A percentile compares a stretch with the other conserved stretches of the same genome.
Evolutionary conservation across 2,329 filamentous ascomycete genomes (phyloP).

Genomic region (Trichoderma aggressivum): DNA sequence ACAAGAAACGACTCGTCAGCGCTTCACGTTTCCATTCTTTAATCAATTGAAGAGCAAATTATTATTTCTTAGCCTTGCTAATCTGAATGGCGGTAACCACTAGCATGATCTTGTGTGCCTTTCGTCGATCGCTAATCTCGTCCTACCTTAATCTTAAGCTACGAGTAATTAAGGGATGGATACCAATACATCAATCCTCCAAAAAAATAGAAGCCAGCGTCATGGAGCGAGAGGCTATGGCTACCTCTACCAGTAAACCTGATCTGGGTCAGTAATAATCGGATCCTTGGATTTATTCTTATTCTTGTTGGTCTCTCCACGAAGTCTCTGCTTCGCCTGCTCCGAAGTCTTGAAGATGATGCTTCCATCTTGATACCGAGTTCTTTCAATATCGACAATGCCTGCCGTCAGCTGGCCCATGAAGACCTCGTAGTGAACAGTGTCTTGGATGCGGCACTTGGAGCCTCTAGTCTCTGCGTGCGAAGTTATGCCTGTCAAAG

Average conservation of each 20-base stretch:
- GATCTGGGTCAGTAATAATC: too few relatives aligned
- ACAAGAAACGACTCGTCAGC: background rate
- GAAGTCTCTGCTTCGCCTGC: background rate
- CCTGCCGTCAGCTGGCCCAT: constrained; percentile 35
- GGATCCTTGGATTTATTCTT: constrained; percentile 2
- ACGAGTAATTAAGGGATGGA: background rate
- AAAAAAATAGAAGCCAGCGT: background rate
- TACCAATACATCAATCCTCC: background rate
- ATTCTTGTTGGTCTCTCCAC: background rate
- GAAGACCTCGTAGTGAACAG: constrained; percentile 34
- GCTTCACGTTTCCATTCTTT: background rate
- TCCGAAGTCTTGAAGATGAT: constrained; percentile 27
- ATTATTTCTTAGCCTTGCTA: background rate
- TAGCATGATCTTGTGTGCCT: background rate
- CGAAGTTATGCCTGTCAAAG: constrained; percentile 41
- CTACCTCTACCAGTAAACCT: background rate
- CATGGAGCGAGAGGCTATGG: too few relatives aligned
- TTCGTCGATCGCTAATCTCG: fast-evolving
- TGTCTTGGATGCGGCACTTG: constrained; percentile 43
- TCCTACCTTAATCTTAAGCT: background rate
- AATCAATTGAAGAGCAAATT: background rate
- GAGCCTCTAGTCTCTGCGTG: constrained; percentile 46
- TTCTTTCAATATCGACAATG: constrained; percentile 26
- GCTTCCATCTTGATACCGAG: constrained; percentile 28
- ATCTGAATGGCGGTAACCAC: background rate